Conservation (phyloP, 176 grass and related monocot genomes). For the Microstegium vimineum region DNA sequence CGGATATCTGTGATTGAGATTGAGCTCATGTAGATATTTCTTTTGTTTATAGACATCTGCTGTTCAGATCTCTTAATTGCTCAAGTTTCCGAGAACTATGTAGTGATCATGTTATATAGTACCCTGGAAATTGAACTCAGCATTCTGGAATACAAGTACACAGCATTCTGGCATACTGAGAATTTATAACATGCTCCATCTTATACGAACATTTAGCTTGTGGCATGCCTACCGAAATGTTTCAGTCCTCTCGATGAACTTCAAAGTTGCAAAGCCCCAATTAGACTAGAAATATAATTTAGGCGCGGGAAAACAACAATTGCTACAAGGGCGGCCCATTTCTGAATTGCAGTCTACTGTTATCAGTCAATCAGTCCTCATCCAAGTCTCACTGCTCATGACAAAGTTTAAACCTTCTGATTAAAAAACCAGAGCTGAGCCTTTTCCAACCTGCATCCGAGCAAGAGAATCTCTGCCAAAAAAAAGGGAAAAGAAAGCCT, state of each 20-base stretch:
- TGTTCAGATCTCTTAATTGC: conserved; percentile 8
- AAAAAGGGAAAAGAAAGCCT: conserved; percentile 10
- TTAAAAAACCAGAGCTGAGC: neutral
- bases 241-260: neutral
- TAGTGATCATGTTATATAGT: neutral
- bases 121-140: neutral
- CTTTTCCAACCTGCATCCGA: neutral
- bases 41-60: conserved; percentile 6
- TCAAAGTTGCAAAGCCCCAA: neutral
- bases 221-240: neutral
- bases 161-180: neutral
- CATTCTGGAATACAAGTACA: too few relatives aligned
- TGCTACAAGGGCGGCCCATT: neutral
- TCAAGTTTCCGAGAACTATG: conserved; percentile 3
- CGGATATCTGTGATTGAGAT: conserved; percentile 26
- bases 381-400: neutral
- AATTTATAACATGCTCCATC: neutral
- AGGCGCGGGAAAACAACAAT: neutral
- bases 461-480: neutral
- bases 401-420: neutral
- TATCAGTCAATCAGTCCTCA: neutral
- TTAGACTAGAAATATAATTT: neutral
- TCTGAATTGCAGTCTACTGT: neutral
- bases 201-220: neutral
- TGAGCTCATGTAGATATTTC: conserved; percentile 38